Percentiles rank a stretch among this genome's conserved stretches.
Conservation (phyloP, 176 grass and related monocot genomes). For the Tuctoria greenei region DNA sequence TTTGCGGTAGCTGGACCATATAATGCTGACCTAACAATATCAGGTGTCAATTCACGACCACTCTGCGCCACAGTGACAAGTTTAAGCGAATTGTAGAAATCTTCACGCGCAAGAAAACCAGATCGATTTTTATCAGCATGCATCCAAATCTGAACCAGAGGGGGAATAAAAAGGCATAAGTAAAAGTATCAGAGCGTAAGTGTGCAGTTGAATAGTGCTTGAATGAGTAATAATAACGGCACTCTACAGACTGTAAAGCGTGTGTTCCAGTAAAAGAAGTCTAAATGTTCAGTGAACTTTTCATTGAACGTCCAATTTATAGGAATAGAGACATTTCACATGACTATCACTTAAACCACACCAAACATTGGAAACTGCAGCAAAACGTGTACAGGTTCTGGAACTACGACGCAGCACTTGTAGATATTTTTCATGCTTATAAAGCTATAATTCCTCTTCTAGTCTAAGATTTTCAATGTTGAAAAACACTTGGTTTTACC, state of each 20-base stretch:
- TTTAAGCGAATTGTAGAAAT: constrained; percentile 84
- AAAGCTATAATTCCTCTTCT: background rate
- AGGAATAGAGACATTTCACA: background rate
- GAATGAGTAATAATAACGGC: too few relatives aligned
- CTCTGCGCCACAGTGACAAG: constrained; percentile 90
- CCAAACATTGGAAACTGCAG: background rate
- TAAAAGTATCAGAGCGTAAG: too few relatives aligned
- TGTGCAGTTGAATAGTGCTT: too few relatives aligned
- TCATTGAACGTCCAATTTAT: background rate
- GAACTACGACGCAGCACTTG: background rate
- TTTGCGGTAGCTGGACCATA: constrained; percentile 73
- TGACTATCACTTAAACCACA: too few relatives aligned
- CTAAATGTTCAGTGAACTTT: background rate
- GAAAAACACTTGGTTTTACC: too few relatives aligned
- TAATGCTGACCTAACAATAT: constrained; percentile 80
- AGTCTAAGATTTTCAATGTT: background rate
- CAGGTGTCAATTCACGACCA: constrained; percentile 77
- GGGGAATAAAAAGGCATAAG: constrained; percentile 10
- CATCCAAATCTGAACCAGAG: constrained; percentile 67
- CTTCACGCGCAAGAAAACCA: constrained; percentile 82
- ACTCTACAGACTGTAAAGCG: background rate
- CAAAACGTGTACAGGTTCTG: background rate
- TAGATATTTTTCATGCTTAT: background rate
- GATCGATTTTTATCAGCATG: constrained; percentile 80
- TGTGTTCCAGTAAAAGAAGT: background rate